Base-by-base conservation (phyloP, 1,284 basidiomycete genomes). In the Pseudomicrostroma phylloplanum region DNA sequence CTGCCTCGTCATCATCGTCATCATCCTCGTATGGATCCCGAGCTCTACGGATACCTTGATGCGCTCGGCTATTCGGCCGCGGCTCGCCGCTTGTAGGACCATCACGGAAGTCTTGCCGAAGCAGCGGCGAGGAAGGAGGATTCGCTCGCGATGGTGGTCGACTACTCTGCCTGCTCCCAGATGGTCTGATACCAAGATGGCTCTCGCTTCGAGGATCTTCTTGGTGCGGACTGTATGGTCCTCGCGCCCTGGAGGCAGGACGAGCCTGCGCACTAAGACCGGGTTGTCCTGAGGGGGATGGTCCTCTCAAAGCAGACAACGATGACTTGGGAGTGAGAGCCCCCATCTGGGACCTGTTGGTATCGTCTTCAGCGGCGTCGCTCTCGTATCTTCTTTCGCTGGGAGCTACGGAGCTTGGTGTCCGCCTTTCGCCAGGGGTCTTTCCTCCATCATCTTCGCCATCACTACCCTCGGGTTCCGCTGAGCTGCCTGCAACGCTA, bases 271-370 rank as follows among this genome's bases (percentile, higher is more conserved):
- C 30, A 9, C 9, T 36, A 9, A 36, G 30, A 36, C 30, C 30
- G 30, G 30, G 30, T 36, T 36, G 30, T 9, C 30, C 30, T 36
- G 30, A 36, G 30, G 30, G 43, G 6, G 43, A 48, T n/a, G 4
- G 43, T 17, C 21, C 43, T 21, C 43, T 17, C 7, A 25, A 6
- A 26, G 26, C 21, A 25, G 51, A 54, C 51, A 26, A 6, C 13
- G 51, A 15, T 54, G 51, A 54, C 23, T 7, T 54, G 8, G 51
- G 51, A 3, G 51, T 54, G 6, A 54, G 51, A 25, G 51, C 51
- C 15, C 21, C 51, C 21, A 54, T 59, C 43, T 61, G 58, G 13
- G 61, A 43, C 26, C 36, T 19, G 3, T 55, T 51, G 26, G 26
- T 25, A 8, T 56, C 53, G 15, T 56, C 59, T 7, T 58, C 56